Evolutionary conservation across 768 basidiomycete genomes (phyloP), one percentile per base, ranked within the genome.

Genomic region (Udeniomyces megalosporus): DNA sequence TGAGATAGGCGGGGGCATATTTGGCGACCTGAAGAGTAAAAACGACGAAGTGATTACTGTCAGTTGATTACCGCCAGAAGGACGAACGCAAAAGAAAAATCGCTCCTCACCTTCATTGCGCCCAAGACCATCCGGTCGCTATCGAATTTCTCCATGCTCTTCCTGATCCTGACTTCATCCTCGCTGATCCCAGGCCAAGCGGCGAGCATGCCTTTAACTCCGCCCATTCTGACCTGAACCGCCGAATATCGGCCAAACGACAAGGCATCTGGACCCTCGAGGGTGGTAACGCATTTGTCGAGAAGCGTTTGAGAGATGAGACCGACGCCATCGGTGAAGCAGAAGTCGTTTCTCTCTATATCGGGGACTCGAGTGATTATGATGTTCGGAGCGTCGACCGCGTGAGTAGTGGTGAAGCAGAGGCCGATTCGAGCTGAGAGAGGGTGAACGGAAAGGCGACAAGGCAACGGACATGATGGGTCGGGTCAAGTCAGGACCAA

Each of bases 321-420:
- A 22, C 61, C 61, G 26, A 54, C 51, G n/a, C 61, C 61, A 45
- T 62, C 61, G 22, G 61, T 62, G 45, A 62, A 62, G 47, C n/a
- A 26, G 54, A 28, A 52, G 2, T 28, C 12, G 3, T 28, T 28
- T 26, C 17, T 17, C 35, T 8, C 15, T 49, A 60, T 52, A 32
- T 60, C 59, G 7, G n/a, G 7, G 31, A 34, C 42, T 5, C 22
- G 7, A 11, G 34, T 44, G 50, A 60, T 26, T 17, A 17, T 7
- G 17, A 60, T 35, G 24, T n/a, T n/a, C n/a, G 12, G 22, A 29
- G n/a, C n/a, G 24, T 42, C 32, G 50, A 60, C 59, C 14, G 24
- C 49, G 3, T 50, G 49, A 3, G 59, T 60, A 1, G 59, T 60
- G 34, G 59, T 49, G 38, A 60, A 60, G 31, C 48, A 60, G 46